Conservation (phyloP, 2,329 filamentous ascomycete genomes). For the Endoconidiophora polonica region DNA sequence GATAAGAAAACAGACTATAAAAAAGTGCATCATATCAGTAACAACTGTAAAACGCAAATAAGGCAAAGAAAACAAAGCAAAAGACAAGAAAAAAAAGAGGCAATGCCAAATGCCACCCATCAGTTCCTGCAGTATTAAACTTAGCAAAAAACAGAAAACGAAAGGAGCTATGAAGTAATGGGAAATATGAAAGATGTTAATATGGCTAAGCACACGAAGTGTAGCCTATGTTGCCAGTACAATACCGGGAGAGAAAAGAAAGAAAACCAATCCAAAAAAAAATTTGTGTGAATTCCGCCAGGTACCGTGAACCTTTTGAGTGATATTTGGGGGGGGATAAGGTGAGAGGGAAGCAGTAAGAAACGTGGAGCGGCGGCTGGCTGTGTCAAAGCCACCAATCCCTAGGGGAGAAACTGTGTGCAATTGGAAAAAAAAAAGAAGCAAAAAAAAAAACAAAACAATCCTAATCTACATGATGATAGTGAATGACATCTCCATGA, state of each 20-base stretch:
- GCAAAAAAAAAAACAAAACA: constrained; percentile 1
- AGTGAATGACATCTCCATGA: background rate
- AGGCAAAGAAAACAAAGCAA: too few relatives aligned
- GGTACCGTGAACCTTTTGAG: constrained; percentile 9
- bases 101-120: too few relatives aligned
- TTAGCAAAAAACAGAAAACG: constrained; percentile 1
- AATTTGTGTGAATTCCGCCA: constrained; percentile 7
- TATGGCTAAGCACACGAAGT: background rate
- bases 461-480: constrained; percentile 9
- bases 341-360: constrained; percentile 3
- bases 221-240: background rate
- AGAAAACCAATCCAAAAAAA: constrained; percentile 6
- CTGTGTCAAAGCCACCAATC: background rate
- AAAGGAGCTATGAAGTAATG: background rate
- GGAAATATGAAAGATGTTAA: background rate
- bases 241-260: background rate
- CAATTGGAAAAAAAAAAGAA: background rate
- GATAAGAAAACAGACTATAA: too few relatives aligned
- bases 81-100: too few relatives aligned
- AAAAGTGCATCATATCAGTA: too few relatives aligned
- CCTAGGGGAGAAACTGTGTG: background rate
- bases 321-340: background rate
- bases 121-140: too few relatives aligned
- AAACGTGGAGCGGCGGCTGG: background rate
- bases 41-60: too few relatives aligned